phyloP scores from a whole-genome alignment of 805 yeast genomes.

The Metschnikowia koreensis region DNA sequence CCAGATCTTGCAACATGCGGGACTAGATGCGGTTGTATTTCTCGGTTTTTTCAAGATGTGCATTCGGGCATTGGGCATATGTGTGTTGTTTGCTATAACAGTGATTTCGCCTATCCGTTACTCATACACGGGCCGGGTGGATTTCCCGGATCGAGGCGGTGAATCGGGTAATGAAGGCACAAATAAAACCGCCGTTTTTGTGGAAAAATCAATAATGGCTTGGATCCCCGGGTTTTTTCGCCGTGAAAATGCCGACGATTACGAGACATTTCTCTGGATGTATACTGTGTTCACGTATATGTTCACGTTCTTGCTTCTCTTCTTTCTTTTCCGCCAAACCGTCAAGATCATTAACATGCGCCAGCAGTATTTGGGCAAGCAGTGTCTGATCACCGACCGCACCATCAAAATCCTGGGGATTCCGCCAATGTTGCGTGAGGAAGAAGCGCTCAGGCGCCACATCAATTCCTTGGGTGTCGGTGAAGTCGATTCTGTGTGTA shows the following conservation, averaged over 20 bases:
- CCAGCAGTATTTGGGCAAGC: constrained; percentile 79
- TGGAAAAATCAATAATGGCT: not conserved
- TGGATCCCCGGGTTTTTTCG: constrained; percentile 5
- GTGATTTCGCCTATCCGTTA: constrained; percentile 84
- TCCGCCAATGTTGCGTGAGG: constrained; percentile 76
- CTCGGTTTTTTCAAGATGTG: constrained; percentile 88
- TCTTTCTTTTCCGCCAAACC: constrained; percentile 66
- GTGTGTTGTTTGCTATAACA: constrained; percentile 66
- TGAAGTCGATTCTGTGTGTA: constrained; percentile 68
- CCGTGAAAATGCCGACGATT: constrained; percentile 32
- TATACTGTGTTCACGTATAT: constrained; percentile 84
- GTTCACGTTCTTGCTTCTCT: constrained; percentile 68
- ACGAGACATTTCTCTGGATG: constrained; percentile 70
- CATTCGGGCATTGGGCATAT: constrained; percentile 61
- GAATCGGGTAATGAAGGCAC: constrained; percentile 11
- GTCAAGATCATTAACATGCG: constrained; percentile 70
- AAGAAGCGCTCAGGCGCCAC: constrained; percentile 65
- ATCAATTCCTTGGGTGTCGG: constrained; percentile 80
- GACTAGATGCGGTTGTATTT: constrained; percentile 91
- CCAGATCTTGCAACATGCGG: constrained; percentile 84
- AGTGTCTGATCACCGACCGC: constrained; percentile 86
- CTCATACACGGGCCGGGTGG: constrained; percentile 78
- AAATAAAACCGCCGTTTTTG: no score
- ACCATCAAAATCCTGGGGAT: constrained; percentile 87
- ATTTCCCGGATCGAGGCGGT: constrained; percentile 29